Base-by-base conservation (phyloP, 768 basidiomycete species). In the Mycena floridula region DNA sequence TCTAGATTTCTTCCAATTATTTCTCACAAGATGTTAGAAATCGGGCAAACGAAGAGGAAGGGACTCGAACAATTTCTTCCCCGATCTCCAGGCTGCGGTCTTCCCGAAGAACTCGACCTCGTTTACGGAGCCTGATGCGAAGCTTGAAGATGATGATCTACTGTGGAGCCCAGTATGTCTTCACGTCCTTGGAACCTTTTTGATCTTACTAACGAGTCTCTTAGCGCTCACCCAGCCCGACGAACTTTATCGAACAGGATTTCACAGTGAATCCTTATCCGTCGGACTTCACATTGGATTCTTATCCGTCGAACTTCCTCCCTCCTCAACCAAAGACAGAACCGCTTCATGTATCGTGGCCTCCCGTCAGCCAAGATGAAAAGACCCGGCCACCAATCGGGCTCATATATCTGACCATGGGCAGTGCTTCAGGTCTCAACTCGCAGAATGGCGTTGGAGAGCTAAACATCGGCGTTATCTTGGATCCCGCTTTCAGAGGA, bases 381-480 rank as follows among this genome's bases (percentile, higher is more conserved):
- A 3, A 35, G 41, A 25, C 38, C 22, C 7, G 20, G 40, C 37
- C 4, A 43, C 25, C 60, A 2, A 58, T 73, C 35, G 76, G 77
- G 3, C 51, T 77, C 15, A 58, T 74, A 21, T 77, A 75, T 45
- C 62, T 77, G 22, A 56, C 52, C 12, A 53, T 54, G 5, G 59
- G 67, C 1, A 59, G 62, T 24, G 48, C 48, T 13, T 47, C 55
- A 16, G 48, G 53, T 20, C 63, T 65, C 46, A 52, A 50, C 23
- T 56, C 63, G 3, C 44, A 48, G 15, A 36, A 42, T 1, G 46
- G 32, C 23, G 24, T 52, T 8, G 59, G 62, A n/a, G 79, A 85
- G 55, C 66, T 75, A 18, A 76, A 68, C 50, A 61, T 86, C 25
- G 83, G 82, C 9, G 59, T 87, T 50, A 64, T 77, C 43, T 49